Evolutionary conservation across 1,284 basidiomycete genomes (phyloP).

Genomic region (Dichomitus squalens): DNA sequence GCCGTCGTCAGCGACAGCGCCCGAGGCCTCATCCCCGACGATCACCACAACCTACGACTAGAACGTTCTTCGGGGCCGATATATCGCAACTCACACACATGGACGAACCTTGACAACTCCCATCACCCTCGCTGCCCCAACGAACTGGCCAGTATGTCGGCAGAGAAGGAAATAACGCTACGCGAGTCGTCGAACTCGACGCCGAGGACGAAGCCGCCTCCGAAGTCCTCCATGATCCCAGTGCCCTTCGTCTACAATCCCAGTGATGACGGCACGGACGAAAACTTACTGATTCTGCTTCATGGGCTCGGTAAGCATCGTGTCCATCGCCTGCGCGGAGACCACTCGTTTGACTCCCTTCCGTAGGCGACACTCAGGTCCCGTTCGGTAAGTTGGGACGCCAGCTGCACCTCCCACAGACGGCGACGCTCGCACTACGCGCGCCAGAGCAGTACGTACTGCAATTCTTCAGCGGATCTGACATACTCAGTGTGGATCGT

Average conservation of each 20-base stretch:
- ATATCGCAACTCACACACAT: background rate
- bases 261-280: constrained; percentile 81
- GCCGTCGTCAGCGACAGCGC: background rate
- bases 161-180: constrained; percentile 16
- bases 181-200: constrained; percentile 14
- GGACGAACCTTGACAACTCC: background rate
- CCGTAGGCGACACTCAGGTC: constrained; percentile 76
- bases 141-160: constrained; percentile 8
- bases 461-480: no score
- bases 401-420: constrained; percentile 82
- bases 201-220: constrained; percentile 54
- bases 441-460: constrained; percentile 68
- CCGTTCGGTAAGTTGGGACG: constrained; percentile 78
- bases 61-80: background rate
- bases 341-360: background rate
- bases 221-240: constrained; percentile 47
- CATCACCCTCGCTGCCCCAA: background rate
- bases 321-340: no score
- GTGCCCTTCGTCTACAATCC: constrained; percentile 65
- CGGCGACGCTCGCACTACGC: constrained; percentile 79
- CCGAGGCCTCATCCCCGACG: background rate
- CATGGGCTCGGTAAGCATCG: constrained; percentile 78
- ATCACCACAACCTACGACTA: constrained; percentile 1
- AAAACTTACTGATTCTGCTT: constrained; percentile 84
- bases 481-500: background rate